Evolutionary conservation across 495 filamentous ascomycete species (phyloP).

Genomic region (Penicillium macrosclerotiorum): DNA sequence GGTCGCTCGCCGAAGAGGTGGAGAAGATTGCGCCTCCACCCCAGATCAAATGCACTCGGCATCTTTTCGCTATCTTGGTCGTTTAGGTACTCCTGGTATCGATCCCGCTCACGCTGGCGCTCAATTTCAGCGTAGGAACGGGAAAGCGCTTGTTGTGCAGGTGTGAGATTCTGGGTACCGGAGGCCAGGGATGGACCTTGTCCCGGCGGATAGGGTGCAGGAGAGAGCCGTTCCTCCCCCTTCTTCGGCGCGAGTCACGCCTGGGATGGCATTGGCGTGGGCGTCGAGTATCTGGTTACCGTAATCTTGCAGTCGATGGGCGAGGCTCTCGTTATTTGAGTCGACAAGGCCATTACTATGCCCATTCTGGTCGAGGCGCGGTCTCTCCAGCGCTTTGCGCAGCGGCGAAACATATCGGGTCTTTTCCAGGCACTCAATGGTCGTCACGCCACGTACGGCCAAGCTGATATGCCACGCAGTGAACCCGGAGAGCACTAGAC

Average conservation of each 20-base stretch:
- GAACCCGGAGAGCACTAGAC: conserved; percentile 83
- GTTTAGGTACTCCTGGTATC: conserved; percentile 86
- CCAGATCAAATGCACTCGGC: conserved; percentile 90
- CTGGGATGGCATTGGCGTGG: conserved; percentile 79
- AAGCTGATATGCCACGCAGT: conserved; percentile 90
- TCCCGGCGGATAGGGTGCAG: conserved; percentile 26
- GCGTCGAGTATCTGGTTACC: conserved; percentile 75
- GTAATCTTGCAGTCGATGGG: conserved; percentile 59
- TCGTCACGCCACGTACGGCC: conserved; percentile 75
- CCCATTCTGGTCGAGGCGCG: conserved; percentile 46
- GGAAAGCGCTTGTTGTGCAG: conserved; percentile 49
- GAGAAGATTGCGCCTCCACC: conserved; percentile 71
- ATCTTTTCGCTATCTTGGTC: conserved; percentile 82
- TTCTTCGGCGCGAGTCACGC: conserved; percentile 75
- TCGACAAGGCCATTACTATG: conserved; percentile 35
- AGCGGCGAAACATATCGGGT: conserved; percentile 85
- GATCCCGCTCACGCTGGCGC: conserved; percentile 62
- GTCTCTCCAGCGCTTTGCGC: conserved; percentile 63
- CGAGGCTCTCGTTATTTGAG: conserved; percentile 57
- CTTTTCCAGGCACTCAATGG: conserved; percentile 93
- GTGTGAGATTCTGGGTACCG: conserved; percentile 21
- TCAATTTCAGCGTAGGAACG: conserved; percentile 71
- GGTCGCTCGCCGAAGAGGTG: conserved; percentile 77
- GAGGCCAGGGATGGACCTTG: conserved; percentile 12
- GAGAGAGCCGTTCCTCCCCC: conserved; percentile 57